Evolutionary conservation across 257 asterid species (phyloP).

Genomic region (Fraxinus anomala): DNA sequence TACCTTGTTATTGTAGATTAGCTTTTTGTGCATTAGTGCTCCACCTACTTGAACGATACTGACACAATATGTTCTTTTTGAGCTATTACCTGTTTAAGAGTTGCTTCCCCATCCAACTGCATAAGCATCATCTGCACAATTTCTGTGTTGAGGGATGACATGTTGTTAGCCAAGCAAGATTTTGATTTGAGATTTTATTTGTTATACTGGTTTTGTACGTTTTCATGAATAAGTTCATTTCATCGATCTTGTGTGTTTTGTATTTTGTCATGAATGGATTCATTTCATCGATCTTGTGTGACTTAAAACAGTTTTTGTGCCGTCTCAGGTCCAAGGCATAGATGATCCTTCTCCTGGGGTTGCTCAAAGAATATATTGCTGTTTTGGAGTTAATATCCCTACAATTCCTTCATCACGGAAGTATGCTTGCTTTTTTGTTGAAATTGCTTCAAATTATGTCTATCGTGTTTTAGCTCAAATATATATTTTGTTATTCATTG

Average conservation of each 20-base stretch:
- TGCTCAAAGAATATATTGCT: slow-evolving; percentile 60
- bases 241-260: too few species aligned
- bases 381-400: slow-evolving; percentile 71
- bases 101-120: background rate
- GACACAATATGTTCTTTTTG: background rate
- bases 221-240: background rate
- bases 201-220: background rate
- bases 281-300: background rate
- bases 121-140: background rate
- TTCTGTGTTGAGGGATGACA: background rate
- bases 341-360: slow-evolving; percentile 55
- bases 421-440: slow-evolving; percentile 38
- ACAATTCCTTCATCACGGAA: slow-evolving; percentile 76
- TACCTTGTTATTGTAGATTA: background rate
- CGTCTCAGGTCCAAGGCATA: slow-evolving; percentile 60
- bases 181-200: background rate
- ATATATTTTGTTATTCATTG: slow-evolving; percentile 5
- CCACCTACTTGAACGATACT: background rate
- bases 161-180: background rate
- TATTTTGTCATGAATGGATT: background rate
- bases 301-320: slow-evolving; percentile 17
- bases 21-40: slow-evolving; percentile 1
- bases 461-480: slow-evolving; percentile 8
- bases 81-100: background rate
- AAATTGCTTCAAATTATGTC: slow-evolving; percentile 22